Evolutionary conservation across 148 eudicot genomes (phyloP).

Genomic region (Rhododendron mucronatum): DNA sequence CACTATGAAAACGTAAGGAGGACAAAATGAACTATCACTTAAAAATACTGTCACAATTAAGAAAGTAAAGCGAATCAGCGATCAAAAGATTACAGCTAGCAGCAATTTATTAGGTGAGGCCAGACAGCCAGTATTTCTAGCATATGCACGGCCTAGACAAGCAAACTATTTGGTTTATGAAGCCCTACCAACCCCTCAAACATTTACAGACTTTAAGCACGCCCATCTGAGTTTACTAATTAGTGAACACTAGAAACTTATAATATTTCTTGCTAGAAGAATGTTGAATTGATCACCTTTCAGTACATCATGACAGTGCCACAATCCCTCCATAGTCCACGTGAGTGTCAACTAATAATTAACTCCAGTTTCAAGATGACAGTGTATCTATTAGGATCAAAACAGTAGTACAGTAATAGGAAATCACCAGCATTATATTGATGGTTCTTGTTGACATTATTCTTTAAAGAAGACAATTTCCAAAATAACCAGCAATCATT

Average conservation of each 20-base stretch:
- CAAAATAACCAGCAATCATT: neutral
- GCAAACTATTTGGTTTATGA: conserved; percentile 1
- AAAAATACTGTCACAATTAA: neutral
- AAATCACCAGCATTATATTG: neutral
- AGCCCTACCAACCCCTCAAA: neutral
- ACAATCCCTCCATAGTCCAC: neutral
- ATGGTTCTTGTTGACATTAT: neutral
- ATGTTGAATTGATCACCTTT: neutral
- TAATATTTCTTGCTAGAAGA: neutral
- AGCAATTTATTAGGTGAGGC: neutral
- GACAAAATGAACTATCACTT: neutral
- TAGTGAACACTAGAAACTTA: neutral
- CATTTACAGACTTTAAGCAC: neutral
- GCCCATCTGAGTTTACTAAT: neutral
- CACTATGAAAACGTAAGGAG: neutral
- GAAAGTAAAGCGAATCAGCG: neutral
- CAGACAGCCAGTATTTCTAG: neutral
- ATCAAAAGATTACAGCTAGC: neutral
- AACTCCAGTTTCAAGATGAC: neutral
- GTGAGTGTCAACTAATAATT: neutral
- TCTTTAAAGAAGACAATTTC: neutral
- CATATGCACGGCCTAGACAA: neutral
- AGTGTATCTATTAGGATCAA: neutral
- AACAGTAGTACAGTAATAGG: neutral
- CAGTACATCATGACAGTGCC: neutral